A percentile compares a stretch with the other conserved stretches of the same genome.
These are phyloP conservation scores for Thelephora terrestris DNA, from an alignment of 1,284 basidiomycete species.

Conservation along the genomic window DNA sequence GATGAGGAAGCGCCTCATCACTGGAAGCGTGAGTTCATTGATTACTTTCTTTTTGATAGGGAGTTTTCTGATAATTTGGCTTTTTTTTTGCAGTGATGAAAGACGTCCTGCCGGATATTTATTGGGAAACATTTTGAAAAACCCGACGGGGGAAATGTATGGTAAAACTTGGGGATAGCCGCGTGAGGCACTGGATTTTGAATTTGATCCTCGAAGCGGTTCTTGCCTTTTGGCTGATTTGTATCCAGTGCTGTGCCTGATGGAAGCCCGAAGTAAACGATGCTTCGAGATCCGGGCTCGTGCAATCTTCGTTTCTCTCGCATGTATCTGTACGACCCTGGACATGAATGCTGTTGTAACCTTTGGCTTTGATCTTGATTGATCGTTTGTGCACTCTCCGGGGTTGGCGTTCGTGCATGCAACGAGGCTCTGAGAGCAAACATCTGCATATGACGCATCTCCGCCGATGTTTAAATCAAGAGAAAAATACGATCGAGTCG, in stretches of 20 bases:
- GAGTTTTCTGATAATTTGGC: background rate
- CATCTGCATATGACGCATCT: background rate
- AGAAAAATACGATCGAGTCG: too few relatives aligned
- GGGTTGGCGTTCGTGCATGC: background rate
- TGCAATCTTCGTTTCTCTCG: background rate
- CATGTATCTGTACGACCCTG: too few relatives aligned
- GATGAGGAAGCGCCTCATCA: constrained; percentile 51
- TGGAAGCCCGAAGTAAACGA: too few relatives aligned
- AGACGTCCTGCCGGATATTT: constrained; percentile 41
- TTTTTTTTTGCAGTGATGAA: constrained; percentile 41
- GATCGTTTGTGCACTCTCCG: background rate
- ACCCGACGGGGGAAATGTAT: background rate
- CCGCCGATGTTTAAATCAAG: too few relatives aligned
- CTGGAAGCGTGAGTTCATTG: constrained; percentile 58
- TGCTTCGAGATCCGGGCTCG: background rate
- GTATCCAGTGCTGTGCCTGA: too few relatives aligned
- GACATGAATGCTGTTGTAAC: too few relatives aligned
- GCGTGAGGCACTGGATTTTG: background rate
- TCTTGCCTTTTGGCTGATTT: too few relatives aligned
- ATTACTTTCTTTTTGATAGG: background rate
- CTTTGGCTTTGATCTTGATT: background rate
- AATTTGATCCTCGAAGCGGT: background rate
- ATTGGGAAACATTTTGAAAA: constrained; percentile 53
- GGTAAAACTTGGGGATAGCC: background rate
- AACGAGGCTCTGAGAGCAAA: too few relatives aligned